These are phyloP conservation scores for Pseudocercospora fijiensis DNA, from an alignment of 2,329 filamentous ascomycete species.

Conservation along the genomic window DNA sequence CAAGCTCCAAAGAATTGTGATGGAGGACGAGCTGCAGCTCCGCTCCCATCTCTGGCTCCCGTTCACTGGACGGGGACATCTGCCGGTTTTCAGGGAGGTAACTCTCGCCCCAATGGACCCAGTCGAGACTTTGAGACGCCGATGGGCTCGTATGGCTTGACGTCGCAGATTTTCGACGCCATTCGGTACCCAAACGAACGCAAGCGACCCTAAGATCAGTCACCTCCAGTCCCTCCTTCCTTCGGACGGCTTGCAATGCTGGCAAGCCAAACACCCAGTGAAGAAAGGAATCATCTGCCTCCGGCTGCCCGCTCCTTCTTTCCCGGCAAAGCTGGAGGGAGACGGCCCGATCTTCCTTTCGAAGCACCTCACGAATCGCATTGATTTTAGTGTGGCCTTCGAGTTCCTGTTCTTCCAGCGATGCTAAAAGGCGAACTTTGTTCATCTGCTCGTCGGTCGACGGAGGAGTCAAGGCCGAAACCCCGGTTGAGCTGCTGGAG, in stretches of 20 bases:
- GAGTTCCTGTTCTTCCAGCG: not conserved
- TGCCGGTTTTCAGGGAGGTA: not conserved
- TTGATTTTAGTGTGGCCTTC: not conserved
- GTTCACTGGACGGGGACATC: not conserved
- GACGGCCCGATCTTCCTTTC: not conserved
- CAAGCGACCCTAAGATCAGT: not conserved
- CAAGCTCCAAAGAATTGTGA: not conserved
- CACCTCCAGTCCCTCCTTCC: not conserved
- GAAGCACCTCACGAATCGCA: not conserved
- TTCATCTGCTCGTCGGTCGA: not conserved
- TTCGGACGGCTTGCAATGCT: not conserved
- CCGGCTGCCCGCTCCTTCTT: not conserved
- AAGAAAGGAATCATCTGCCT: not conserved
- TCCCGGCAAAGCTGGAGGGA: not conserved
- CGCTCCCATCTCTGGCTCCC: not conserved
- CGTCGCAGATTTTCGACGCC: not conserved
- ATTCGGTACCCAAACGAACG: not conserved
- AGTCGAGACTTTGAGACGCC: not conserved
- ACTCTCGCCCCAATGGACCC: not conserved
- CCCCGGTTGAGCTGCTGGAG: not conserved
- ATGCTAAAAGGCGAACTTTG: not conserved
- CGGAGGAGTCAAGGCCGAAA: not conserved
- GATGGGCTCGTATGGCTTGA: not conserved
- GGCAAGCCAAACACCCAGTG: not conserved
- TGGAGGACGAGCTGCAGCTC: not conserved